These are phyloP conservation scores for Pelargonium australe DNA, from an alignment of 441 rosid genomes.

Conservation along the genomic window DNA sequence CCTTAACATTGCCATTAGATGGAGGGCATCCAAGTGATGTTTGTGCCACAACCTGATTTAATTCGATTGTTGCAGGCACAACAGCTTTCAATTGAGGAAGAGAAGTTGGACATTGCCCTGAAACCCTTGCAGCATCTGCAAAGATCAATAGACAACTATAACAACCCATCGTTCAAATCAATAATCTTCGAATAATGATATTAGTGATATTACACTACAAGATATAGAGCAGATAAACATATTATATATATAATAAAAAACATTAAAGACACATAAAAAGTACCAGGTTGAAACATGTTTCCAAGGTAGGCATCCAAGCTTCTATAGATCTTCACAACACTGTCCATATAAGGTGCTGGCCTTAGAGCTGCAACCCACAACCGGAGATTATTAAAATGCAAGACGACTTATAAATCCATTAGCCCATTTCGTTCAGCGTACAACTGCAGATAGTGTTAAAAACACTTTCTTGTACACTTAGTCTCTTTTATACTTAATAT, in stretches of 20 bases:
- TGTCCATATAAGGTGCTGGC: constrained; percentile 47
- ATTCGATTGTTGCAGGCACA: constrained; percentile 10
- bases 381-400: background rate
- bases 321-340: constrained; percentile 53
- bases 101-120: constrained; percentile 16
- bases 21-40: constrained; percentile 44
- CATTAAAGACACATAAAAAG: constrained; percentile 22
- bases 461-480: no score
- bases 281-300: constrained; percentile 28
- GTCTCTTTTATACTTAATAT: background rate
- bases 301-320: constrained; percentile 50
- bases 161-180: background rate
- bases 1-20: constrained; percentile 25
- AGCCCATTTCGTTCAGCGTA: background rate
- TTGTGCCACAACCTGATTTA: constrained; percentile 27
- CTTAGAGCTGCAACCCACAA: constrained; percentile 44
- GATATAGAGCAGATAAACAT: no score
- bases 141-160: background rate
- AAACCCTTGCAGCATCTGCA: constrained; percentile 19
- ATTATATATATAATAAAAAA: background rate
- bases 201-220: background rate
- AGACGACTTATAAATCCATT: background rate
- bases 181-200: background rate
- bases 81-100: background rate
- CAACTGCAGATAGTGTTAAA: no score